phyloP scores from a whole-genome alignment of 805 yeast species.

The Zygotorulaspora florentina region DNA sequence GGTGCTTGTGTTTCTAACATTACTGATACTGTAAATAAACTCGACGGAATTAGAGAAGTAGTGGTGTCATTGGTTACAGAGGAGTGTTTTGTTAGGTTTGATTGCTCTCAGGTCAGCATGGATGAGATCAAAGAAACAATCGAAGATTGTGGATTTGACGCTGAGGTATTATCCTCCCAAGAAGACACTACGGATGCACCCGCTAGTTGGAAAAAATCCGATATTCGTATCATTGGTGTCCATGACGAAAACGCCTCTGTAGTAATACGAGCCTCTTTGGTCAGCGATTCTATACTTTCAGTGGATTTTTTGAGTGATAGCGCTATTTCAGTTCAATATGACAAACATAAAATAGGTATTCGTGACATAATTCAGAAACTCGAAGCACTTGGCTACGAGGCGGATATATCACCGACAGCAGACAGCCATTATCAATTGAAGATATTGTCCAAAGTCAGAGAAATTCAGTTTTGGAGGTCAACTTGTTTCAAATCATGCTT shows the following conservation, averaged over 20 bases:
- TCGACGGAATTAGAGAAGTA: slow-evolving; percentile 50
- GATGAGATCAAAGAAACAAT: slow-evolving; percentile 48
- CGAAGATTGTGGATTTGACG: slow-evolving; percentile 77
- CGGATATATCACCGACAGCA: slow-evolving; percentile 41
- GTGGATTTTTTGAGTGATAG: slow-evolving; percentile 1
- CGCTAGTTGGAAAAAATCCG: slow-evolving; percentile 16
- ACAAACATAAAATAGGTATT: slow-evolving; percentile 52
- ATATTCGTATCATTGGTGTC: slow-evolving; percentile 59
- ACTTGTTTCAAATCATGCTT: slow-evolving; percentile 49
- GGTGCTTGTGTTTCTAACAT: slow-evolving; percentile 76
- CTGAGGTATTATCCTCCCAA: slow-evolving; percentile 20
- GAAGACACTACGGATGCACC: slow-evolving; percentile 1
- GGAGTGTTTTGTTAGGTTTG: slow-evolving; percentile 57
- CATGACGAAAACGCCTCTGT: slow-evolving; percentile 24
- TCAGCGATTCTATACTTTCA: slow-evolving; percentile 8
- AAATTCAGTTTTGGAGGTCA: slow-evolving; percentile 64
- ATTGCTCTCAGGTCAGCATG: slow-evolving; percentile 25
- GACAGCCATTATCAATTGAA: slow-evolving; percentile 68
- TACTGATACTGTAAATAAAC: slow-evolving; percentile 45
- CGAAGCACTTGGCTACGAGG: slow-evolving; percentile 51
- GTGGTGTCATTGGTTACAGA: slow-evolving; percentile 75
- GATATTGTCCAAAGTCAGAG: slow-evolving; percentile 63
- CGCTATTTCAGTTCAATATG: slow-evolving; percentile 41
- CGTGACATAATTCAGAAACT: slow-evolving; percentile 56
- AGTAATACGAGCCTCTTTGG: background rate